Conservation (phyloP, 768 basidiomycete species). For the Lentinula boryana region DNA sequence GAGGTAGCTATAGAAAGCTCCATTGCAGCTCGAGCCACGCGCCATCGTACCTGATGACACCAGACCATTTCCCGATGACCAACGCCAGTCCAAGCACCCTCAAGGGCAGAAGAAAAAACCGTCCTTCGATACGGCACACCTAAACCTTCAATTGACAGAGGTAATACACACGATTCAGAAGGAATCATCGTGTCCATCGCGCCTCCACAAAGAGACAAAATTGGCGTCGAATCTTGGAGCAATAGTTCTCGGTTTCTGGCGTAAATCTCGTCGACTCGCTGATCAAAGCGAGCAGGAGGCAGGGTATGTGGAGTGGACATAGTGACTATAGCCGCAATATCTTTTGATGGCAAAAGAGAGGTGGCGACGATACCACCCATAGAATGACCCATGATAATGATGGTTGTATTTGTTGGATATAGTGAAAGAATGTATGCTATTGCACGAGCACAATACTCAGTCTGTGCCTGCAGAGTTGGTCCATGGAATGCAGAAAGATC, state of each 20-base stretch:
- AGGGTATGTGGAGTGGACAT: constrained; percentile 91
- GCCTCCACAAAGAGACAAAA: constrained; percentile 88
- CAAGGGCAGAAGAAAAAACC: constrained; percentile 80
- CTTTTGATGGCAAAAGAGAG: constrained; percentile 60
- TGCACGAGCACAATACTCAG: constrained; percentile 62
- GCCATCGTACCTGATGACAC: constrained; percentile 97
- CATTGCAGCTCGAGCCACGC: constrained; percentile 72
- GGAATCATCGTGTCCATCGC: constrained; percentile 88
- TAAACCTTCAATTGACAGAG: constrained; percentile 16
- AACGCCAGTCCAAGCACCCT: constrained; percentile 92
- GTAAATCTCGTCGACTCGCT: constrained; percentile 74
- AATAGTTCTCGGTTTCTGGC: constrained; percentile 34
- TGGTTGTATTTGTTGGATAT: constrained; percentile 56
- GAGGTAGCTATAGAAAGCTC: constrained; percentile 44
- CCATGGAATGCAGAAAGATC: constrained; percentile 96
- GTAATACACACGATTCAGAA: constrained; percentile 79
- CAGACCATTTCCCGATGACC: constrained; percentile 97
- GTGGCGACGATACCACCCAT: constrained; percentile 96
- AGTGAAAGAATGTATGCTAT: constrained; percentile 74
- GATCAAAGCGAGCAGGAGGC: constrained; percentile 85
- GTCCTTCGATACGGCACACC: constrained; percentile 43
- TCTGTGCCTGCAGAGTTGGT: constrained; percentile 79
- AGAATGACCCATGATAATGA: constrained; percentile 87
- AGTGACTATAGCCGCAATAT: constrained; percentile 81
- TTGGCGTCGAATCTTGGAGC: constrained; percentile 45